These are phyloP conservation scores for Penicillium sp. DNA, from an alignment of 2,329 filamentous ascomycete genomes.

Conservation along the genomic window DNA sequence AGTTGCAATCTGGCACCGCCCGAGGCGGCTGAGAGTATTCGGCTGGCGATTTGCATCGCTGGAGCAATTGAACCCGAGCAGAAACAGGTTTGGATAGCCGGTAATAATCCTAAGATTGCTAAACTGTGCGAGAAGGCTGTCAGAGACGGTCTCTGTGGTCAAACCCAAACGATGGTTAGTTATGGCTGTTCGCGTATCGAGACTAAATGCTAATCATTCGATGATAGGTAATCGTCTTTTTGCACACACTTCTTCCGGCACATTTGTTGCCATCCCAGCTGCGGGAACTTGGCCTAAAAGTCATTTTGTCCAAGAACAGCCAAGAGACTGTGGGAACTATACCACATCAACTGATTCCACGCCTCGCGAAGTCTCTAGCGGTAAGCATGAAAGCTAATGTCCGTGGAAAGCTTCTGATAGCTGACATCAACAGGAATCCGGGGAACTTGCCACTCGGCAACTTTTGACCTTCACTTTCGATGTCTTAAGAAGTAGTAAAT, in stretches of 20 bases:
- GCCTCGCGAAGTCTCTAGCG: conserved; percentile 31
- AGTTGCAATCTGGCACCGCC: conserved; percentile 23
- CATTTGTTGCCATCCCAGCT: conserved; percentile 23
- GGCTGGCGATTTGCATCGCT: conserved; percentile 30
- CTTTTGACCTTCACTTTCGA: conserved; percentile 21
- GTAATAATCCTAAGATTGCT: conserved; percentile 27
- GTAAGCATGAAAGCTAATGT: conserved; percentile 30
- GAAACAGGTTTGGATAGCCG: conserved; percentile 29
- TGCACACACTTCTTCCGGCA: conserved; percentile 23
- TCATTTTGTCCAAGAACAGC: conserved; percentile 22
- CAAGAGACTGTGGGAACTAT: conserved; percentile 16
- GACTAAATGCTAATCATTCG: neutral
- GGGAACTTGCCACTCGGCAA: conserved; percentile 17
- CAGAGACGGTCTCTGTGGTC: conserved; percentile 21
- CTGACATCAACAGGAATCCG: conserved; percentile 12
- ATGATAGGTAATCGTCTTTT: conserved; percentile 26
- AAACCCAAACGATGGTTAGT: conserved; percentile 31
- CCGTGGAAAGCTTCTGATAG: neutral
- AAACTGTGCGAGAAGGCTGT: conserved; percentile 35
- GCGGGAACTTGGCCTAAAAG: conserved; percentile 18
- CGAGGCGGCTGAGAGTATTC: conserved; percentile 30
- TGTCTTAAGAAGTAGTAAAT: conserved; percentile 11
- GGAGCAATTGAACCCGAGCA: conserved; percentile 28
- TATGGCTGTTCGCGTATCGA: too few species aligned
- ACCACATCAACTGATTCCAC: conserved; percentile 18